Evolutionary conservation across 495 filamentous ascomycete genomes (phyloP), one percentile per base, ranked within the genome.

Genomic region (Tuber magnatum): DNA sequence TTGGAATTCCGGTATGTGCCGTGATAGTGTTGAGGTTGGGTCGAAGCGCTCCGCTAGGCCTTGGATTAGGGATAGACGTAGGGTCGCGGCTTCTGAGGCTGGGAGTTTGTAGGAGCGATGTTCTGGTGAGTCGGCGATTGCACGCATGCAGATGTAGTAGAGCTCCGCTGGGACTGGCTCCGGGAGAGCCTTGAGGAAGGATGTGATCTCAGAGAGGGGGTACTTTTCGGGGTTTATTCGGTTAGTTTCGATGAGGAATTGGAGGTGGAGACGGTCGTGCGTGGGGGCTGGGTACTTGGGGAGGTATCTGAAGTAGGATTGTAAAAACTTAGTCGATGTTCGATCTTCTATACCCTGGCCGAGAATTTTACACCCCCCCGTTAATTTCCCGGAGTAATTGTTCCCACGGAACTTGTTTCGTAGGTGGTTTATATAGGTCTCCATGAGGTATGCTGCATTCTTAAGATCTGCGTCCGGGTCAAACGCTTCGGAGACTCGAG

Each of bases 291-390:
- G 80, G 4, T 72, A 12, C 28, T 65, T 65, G 43, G 9, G 83
- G 10, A 86, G 75, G 7, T 80, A 80, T 28, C 81, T 74, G 73
- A 89, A 83, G 44, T 89, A 86, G 32, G 83, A 83, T 22, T 75
- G 80, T 41, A 90, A 78, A 75, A 89, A 90, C 10, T 85, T 74
- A 8, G 87, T 89, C 8, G 87, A 87, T 2, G 76, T 71, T 12
- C 56, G 75, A 78, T 88, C 88, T 18, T 83, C 77, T 18, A 82
- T 82, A 14, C 84, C 84, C 44, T 74, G 68, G 10, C 88, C 87
- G 68, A 90, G 79, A 42, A 84, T 76, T 48, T 39, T 41, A 10
- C 74, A 77, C 6, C 12, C 69, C 4, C 16, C 42, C 7, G n/a
- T 43, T 46, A 73, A 39, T 24, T 76, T 69, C 35, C 44, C 39